Evolutionary conservation across 352 stramenopile species (phyloP).

Genomic region (Phytophthora sp.): DNA sequence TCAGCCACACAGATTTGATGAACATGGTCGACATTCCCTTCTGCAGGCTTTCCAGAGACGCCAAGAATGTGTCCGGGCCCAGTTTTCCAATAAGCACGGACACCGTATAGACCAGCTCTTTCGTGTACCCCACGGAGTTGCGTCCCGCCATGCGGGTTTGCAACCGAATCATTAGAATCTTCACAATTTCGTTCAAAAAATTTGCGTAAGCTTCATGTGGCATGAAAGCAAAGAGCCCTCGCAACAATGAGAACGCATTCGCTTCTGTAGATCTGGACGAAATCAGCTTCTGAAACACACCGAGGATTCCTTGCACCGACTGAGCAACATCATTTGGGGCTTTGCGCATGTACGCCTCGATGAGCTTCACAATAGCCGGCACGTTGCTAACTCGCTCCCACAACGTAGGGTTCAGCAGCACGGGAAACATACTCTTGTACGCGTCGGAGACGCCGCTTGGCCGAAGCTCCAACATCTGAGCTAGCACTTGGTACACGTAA

Average conservation of each 20-base stretch:
- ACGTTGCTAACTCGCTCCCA: slow-evolving; percentile 98
- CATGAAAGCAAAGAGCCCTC: slow-evolving; percentile 90
- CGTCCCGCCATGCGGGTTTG: slow-evolving; percentile 91
- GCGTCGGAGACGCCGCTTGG: slow-evolving; percentile 87
- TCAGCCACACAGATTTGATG: slow-evolving; percentile 88
- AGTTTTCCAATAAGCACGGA: slow-evolving; percentile 91
- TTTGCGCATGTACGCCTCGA: slow-evolving; percentile 97
- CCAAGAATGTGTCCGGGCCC: slow-evolving; percentile 78
- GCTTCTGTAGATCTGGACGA: slow-evolving; percentile 93
- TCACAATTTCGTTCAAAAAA: slow-evolving; percentile 92
- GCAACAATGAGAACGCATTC: slow-evolving; percentile 94
- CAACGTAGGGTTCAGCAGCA: slow-evolving; percentile 92
- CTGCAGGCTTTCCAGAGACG: slow-evolving; percentile 88
- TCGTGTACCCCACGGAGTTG: slow-evolving; percentile 83
- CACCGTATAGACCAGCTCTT: slow-evolving; percentile 92
- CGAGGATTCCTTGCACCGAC: slow-evolving; percentile 89
- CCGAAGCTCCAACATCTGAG: slow-evolving; percentile 97
- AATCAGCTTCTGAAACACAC: slow-evolving; percentile 99
- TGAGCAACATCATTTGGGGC: slow-evolving; percentile 89
- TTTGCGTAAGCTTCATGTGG: slow-evolving; percentile 71
- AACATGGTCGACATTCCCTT: slow-evolving; percentile 93
- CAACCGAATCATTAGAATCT: slow-evolving; percentile 95
- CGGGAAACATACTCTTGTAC: slow-evolving; percentile 96
- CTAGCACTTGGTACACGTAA: slow-evolving; percentile 99
- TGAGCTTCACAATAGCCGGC: slow-evolving; percentile 95